Evolutionary conservation across 2,329 filamentous ascomycete species (phyloP), one percentile per base, ranked within the genome.

Genomic region (Stylonectria norvegica): DNA sequence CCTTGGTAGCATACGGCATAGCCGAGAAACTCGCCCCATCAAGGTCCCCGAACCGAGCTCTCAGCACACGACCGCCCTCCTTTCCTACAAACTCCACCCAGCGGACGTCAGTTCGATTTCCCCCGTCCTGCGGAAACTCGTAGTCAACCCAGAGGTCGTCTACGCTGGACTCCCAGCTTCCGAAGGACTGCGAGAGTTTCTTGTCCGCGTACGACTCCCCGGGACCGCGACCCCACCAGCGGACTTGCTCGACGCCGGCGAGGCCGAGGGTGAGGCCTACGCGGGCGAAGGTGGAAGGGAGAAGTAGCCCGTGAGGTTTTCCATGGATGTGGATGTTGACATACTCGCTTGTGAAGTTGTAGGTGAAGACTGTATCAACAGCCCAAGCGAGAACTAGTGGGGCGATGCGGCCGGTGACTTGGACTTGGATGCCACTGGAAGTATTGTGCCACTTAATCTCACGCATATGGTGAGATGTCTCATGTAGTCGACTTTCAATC

Each of bases 61-160:
- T 30, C 6, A n/a, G n/a, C n/a, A n/a, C n/a, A n/a, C n/a, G n/a
- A n/a, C n/a, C n/a, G n/a, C n/a, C n/a, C 9, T 30, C 6, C 14
- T 30, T 30, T 9, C 27, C 15, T 9, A 6, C 14, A 15, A 72
- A 42, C 11, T 63, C 61, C 4, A 85, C 60, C 75, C 78, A 85
- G 5, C 76, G 67, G 0, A 75, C 76, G 22, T 78, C 78, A 39
- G 76, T 77, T 11, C 78, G 68, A 57, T 86, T 86, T 1, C 79
- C 79, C 37, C 75, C 78, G 51, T 86, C 83, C 56, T 87, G 83
- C 0, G 83, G 83, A 16, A 80, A 78, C 14, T 86, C 83, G 52
- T 85, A 85, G 1, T 69, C 66, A 0, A 72, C 71, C 54, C 76
- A 73, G 18, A 86, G 66, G 1, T 73, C 68, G 1, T 69, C 65